Conservation (phyloP, 192 early-diverging fungal species). For the Jimgerdemannia flammicorona region DNA sequence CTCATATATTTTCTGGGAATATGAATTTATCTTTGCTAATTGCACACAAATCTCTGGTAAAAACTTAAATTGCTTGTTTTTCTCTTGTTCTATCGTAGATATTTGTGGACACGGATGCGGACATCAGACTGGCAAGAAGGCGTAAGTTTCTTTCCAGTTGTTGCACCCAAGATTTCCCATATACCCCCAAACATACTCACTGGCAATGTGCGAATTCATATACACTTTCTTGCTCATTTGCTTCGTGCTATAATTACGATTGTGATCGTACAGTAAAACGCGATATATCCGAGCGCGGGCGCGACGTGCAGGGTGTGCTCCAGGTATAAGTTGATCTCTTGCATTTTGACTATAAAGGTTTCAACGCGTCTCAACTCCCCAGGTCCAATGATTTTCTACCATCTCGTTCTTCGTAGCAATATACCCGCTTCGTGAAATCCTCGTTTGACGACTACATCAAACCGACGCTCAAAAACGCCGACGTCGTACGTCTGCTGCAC, state of each 20-base stretch:
- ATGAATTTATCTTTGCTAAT: background rate
- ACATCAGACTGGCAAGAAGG: slow-evolving; percentile 85
- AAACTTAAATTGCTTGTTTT: background rate
- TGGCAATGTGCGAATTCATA: too few relatives aligned
- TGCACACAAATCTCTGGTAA: background rate
- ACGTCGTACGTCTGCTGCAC: slow-evolving; percentile 51
- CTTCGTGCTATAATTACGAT: background rate
- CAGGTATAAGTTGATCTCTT: slow-evolving; percentile 29
- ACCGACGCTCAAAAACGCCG: slow-evolving; percentile 91
- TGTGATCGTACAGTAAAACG: slow-evolving; percentile 62
- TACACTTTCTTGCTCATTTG: too few relatives aligned
- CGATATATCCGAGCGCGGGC: slow-evolving; percentile 87
- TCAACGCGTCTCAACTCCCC: background rate
- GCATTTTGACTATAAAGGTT: too few relatives aligned
- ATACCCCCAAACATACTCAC: too few relatives aligned
- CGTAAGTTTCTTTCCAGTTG: slow-evolving; percentile 36
- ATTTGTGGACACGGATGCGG: slow-evolving; percentile 94
- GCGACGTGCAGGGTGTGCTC: slow-evolving; percentile 82
- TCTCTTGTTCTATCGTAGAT: slow-evolving; percentile 40
- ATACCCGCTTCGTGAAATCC: slow-evolving; percentile 91
- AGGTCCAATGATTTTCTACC: background rate
- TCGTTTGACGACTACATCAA: slow-evolving; percentile 89
- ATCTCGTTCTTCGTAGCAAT: slow-evolving; percentile 52
- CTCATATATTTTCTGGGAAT: too few relatives aligned
- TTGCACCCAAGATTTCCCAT: too few relatives aligned